phyloP scores from a whole-genome alignment of 2,329 filamentous ascomycete species.

The Hypoxylon sp. region DNA sequence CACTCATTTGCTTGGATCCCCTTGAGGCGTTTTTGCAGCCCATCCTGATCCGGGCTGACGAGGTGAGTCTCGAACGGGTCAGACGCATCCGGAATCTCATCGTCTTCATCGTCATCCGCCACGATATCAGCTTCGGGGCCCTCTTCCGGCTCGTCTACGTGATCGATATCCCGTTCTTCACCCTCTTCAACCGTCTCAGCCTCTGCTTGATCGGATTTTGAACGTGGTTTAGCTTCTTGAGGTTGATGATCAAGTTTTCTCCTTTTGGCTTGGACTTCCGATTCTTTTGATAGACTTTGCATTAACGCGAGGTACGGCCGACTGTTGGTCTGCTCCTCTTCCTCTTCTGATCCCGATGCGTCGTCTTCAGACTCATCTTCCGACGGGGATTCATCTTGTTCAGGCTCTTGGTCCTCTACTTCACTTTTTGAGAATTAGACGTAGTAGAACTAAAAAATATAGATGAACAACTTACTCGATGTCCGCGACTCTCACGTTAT shows the following conservation, averaged over 20 bases:
- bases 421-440: conserved; percentile 37
- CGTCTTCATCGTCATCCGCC: conserved; percentile 57
- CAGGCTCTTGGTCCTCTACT: conserved; percentile 45
- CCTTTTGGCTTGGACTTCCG: conserved; percentile 60
- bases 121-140: conserved; percentile 48
- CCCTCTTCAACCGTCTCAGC: conserved; percentile 39
- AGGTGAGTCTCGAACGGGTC: conserved; percentile 89
- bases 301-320: conserved; percentile 66
- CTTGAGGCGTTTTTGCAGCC: conserved; percentile 62
- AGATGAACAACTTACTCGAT: conserved; percentile 48
- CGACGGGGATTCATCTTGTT: conserved; percentile 51
- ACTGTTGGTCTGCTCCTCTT: conserved; percentile 47
- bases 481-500: conserved; percentile 55
- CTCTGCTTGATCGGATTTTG: conserved; percentile 42
- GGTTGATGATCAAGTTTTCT: conserved; percentile 60
- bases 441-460: neutral
- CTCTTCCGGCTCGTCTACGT: conserved; percentile 60
- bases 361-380: conserved; percentile 54
- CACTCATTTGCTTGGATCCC: conserved; percentile 60
- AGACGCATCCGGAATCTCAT: conserved; percentile 54
- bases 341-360: conserved; percentile 57
- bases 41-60: conserved; percentile 68
- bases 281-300: conserved; percentile 59
- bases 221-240: conserved; percentile 29
- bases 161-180: conserved; percentile 51